phyloP scores from a whole-genome alignment of 345 rosid genomes.

The Linum trigynum region DNA sequence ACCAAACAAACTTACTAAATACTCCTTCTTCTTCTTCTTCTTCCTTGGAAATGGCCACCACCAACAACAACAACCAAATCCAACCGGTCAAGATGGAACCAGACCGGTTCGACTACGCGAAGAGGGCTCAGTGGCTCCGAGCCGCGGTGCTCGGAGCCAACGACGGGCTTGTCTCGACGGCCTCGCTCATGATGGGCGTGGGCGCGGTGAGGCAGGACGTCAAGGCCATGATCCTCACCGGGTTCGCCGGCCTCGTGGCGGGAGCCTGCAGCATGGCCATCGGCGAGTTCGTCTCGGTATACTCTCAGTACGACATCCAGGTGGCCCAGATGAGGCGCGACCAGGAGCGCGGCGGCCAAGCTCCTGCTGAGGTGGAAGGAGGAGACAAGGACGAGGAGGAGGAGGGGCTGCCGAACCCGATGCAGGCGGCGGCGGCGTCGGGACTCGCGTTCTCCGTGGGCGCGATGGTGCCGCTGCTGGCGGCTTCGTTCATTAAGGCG shows the following conservation, averaged over 20 bases:
- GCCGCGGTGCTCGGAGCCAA: slow-evolving; percentile 78
- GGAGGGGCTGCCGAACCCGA: slow-evolving; percentile 29
- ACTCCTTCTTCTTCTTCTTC: neutral
- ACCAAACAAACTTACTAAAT: neutral
- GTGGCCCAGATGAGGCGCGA: slow-evolving; percentile 47
- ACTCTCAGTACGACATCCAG: slow-evolving; percentile 59
- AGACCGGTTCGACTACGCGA: slow-evolving; percentile 33
- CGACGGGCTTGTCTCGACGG: slow-evolving; percentile 67
- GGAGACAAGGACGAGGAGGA: slow-evolving; percentile 10
- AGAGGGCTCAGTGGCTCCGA: slow-evolving; percentile 73
- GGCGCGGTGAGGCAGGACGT: slow-evolving; percentile 57
- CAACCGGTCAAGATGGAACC: neutral
- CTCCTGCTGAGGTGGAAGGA: neutral
- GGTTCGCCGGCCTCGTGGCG: slow-evolving; percentile 63
- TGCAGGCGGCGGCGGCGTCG: slow-evolving; percentile 35
- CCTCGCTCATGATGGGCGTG: slow-evolving; percentile 80
- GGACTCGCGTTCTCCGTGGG: slow-evolving; percentile 29
- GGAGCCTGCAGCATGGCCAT: slow-evolving; percentile 87
- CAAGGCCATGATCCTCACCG: slow-evolving; percentile 56
- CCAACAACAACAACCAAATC: neutral
- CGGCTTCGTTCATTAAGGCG: slow-evolving; percentile 22
- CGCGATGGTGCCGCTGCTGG: slow-evolving; percentile 32
- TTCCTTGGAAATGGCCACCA: neutral
- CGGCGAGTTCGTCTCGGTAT: slow-evolving; percentile 83
- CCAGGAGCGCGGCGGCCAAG: neutral